Evolutionary conservation across 108 stramenopile genomes (phyloP).

Genomic region (Skeletonema grethae): DNA sequence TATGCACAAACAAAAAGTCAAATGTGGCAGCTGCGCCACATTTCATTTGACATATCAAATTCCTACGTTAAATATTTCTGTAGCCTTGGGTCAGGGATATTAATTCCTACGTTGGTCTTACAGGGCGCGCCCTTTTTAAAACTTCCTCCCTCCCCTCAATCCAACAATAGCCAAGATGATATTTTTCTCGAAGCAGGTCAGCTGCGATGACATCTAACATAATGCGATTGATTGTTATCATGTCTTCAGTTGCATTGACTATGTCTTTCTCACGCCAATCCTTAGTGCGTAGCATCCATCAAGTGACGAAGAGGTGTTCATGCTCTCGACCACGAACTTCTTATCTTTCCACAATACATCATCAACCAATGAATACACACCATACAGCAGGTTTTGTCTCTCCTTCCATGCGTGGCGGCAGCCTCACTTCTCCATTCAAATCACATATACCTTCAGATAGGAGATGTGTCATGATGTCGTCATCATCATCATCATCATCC

Average conservation of each 20-base stretch:
- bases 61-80: no score
- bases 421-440: background rate
- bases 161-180: no score
- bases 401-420: background rate
- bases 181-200: no score
- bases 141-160: no score
- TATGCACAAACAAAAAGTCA: no score
- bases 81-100: no score
- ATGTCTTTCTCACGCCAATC: constrained; percentile 3
- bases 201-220: background rate
- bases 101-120: background rate
- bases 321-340: background rate
- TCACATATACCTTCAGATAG: background rate
- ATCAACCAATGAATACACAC: background rate
- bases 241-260: background rate
- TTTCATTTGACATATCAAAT: no score
- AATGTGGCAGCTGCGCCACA: no score
- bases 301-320: background rate
- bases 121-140: background rate
- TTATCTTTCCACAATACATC: constrained; percentile 1
- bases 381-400: background rate
- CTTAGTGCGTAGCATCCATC: background rate
- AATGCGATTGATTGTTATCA: background rate
- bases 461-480: background rate
- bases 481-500: background rate